These are phyloP conservation scores for Phytophthora litchii DNA, from an alignment of 352 stramenopile genomes.

Conservation along the genomic window DNA sequence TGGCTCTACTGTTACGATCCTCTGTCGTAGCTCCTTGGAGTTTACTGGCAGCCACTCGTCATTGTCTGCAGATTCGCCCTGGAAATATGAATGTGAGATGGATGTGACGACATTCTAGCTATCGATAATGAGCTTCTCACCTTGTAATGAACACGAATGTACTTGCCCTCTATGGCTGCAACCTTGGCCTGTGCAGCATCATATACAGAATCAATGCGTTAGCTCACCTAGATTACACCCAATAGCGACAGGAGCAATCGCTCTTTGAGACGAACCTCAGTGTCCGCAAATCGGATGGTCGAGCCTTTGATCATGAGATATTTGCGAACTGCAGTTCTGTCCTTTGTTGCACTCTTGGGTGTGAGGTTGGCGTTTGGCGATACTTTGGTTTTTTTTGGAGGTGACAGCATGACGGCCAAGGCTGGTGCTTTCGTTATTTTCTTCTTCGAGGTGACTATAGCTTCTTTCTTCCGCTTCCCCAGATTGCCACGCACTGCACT, in stretches of 20 bases:
- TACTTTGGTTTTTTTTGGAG: constrained; percentile 29
- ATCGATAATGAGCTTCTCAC: constrained; percentile 31
- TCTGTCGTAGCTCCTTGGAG: constrained; percentile 49
- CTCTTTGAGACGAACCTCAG: constrained; percentile 41
- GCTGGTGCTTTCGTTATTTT: constrained; percentile 23
- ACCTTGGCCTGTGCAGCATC: constrained; percentile 55
- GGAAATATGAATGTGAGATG: constrained; percentile 3
- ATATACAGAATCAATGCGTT: neutral
- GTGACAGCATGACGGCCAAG: constrained; percentile 21
- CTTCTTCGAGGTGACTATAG: constrained; percentile 13
- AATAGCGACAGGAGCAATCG: constrained; percentile 5
- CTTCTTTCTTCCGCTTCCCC: constrained; percentile 39
- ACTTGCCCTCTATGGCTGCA: constrained; percentile 71
- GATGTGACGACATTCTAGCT: neutral
- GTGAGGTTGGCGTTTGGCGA: constrained; percentile 23
- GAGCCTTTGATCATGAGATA: constrained; percentile 65
- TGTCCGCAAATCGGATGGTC: constrained; percentile 69
- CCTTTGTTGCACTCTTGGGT: constrained; percentile 37
- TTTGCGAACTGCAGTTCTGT: constrained; percentile 36
- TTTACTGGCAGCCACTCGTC: constrained; percentile 75
- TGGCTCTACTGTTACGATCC: constrained; percentile 50
- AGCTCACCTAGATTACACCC: neutral
- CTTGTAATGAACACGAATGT: constrained; percentile 84
- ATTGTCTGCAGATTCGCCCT: constrained; percentile 67
- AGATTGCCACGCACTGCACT: constrained; percentile 17